A percentile compares a stretch with the other conserved stretches of the same genome.
These are phyloP conservation scores for Aspergillus proliferans DNA, from an alignment of 2,329 filamentous ascomycete species.

Conservation along the genomic window DNA sequence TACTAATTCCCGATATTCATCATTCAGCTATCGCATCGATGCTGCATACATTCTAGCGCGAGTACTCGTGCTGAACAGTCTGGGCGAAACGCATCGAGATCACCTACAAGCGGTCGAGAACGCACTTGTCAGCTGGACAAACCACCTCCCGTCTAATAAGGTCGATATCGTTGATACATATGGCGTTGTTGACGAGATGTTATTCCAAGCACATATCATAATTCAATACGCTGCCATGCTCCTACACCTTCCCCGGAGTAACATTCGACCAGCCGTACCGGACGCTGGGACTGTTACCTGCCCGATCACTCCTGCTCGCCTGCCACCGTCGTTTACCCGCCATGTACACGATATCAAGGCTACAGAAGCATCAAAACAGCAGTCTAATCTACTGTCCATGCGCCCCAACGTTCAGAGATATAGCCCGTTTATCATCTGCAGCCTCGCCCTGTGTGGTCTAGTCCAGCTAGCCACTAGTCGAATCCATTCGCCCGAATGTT, in stretches of 20 bases:
- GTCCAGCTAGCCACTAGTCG: conserved; percentile 29
- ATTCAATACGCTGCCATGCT: conserved; percentile 54
- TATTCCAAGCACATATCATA: conserved; percentile 34
- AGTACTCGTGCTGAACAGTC: conserved; percentile 50
- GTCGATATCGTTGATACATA: conserved; percentile 61
- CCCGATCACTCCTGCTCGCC: neutral
- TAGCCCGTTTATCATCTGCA: conserved; percentile 26
- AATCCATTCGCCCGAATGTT: conserved; percentile 31
- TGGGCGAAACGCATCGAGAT: conserved; percentile 40
- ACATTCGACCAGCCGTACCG: conserved; percentile 42
- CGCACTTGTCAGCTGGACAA: conserved; percentile 63
- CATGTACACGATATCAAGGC: conserved; percentile 31
- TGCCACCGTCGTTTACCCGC: conserved; percentile 27
- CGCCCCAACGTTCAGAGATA: conserved; percentile 26
- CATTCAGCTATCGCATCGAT: conserved; percentile 75
- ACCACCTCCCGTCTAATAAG: conserved; percentile 68
- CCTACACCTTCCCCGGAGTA: conserved; percentile 70
- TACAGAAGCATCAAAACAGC: conserved; percentile 27
- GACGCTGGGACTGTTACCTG: conserved; percentile 12
- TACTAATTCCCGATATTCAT: conserved; percentile 54
- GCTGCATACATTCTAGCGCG: conserved; percentile 69
- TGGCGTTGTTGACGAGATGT: conserved; percentile 64
- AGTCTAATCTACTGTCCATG: conserved; percentile 28
- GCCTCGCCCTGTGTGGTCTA: conserved; percentile 26
- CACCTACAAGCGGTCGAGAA: conserved; percentile 54